Evolutionary conservation across 2,329 filamentous ascomycete genomes (phyloP).

Genomic region (Nectriaceae sp.): DNA sequence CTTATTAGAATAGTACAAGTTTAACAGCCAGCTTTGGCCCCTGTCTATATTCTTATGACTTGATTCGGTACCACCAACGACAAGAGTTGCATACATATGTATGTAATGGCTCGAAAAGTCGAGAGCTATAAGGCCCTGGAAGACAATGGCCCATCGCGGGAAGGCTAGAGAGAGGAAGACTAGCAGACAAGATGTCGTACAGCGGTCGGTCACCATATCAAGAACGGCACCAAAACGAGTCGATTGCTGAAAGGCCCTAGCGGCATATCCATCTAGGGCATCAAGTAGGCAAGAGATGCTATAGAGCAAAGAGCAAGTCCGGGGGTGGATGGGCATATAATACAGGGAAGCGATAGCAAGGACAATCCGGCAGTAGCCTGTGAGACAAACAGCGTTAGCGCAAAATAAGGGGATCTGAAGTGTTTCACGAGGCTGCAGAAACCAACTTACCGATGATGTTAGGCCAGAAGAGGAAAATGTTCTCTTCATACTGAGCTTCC

Average conservation of each 20-base stretch:
- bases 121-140: conserved; percentile 89
- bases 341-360: conserved; percentile 90
- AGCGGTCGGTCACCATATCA: conserved; percentile 98
- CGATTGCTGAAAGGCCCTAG: conserved; percentile 77
- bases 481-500: conserved; percentile 55
- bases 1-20: conserved; percentile 97
- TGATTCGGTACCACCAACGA: conserved; percentile 77
- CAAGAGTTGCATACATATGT: conserved; percentile 96
- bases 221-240: conserved; percentile 95
- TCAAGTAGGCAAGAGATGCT: conserved; percentile 93
- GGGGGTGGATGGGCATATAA: conserved; percentile 97
- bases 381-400: neutral
- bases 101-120: conserved; percentile 97
- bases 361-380: conserved; percentile 77
- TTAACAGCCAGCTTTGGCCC: conserved; percentile 83
- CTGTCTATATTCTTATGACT: conserved; percentile 95
- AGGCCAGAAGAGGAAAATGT: conserved; percentile 80
- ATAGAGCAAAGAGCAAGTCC: conserved; percentile 90
- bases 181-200: conserved; percentile 91
- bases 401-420: conserved; percentile 13
- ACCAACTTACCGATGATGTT: conserved; percentile 72
- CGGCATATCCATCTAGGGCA: conserved; percentile 92
- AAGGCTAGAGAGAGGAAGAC: conserved; percentile 95
- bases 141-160: conserved; percentile 89
- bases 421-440: neutral